phyloP scores from a whole-genome alignment of 192 early-diverging fungal genomes.

The Coemansia aciculifera region DNA sequence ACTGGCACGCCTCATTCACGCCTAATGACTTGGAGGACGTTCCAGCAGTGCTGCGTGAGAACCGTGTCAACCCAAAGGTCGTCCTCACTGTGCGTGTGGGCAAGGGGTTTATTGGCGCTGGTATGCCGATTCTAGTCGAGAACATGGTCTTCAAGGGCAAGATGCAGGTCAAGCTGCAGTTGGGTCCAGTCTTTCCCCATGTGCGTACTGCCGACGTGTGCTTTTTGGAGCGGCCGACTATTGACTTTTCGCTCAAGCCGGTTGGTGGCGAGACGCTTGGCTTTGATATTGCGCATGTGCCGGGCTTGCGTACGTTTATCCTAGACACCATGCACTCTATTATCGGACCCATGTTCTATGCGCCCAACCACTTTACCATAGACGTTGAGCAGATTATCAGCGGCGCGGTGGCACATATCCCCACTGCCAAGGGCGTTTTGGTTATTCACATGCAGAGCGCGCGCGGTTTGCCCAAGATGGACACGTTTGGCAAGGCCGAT shows the following conservation, averaged over 20 bases:
- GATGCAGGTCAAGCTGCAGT: conserved; percentile 78
- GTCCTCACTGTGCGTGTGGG: conserved; percentile 83
- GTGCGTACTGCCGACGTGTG: conserved; percentile 72
- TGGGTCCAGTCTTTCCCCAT: conserved; percentile 80
- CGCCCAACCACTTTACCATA: conserved; percentile 75
- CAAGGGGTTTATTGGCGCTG: conserved; percentile 81
- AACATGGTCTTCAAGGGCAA: conserved; percentile 81
- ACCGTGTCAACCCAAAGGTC: conserved; percentile 83
- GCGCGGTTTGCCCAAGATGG: conserved; percentile 79
- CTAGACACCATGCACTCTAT: conserved; percentile 71
- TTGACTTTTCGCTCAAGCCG: conserved; percentile 90
- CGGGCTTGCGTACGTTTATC: conserved; percentile 78
- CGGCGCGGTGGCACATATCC: conserved; percentile 62
- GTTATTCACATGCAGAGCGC: conserved; percentile 78
- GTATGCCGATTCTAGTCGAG: conserved; percentile 81
- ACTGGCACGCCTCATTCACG: conserved; percentile 84
- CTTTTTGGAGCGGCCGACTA: conserved; percentile 80
- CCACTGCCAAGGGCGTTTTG: conserved; percentile 84
- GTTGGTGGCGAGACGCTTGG: conserved; percentile 82
- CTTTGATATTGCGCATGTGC: conserved; percentile 86
- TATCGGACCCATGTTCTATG: conserved; percentile 80
- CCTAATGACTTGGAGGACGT: conserved; percentile 79
- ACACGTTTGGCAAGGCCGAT: conserved; percentile 86
- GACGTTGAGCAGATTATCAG: conserved; percentile 79
- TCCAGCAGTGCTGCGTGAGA: conserved; percentile 65